These are phyloP conservation scores for Cladosporium halotolerans DNA, from an alignment of 2,329 filamentous ascomycete genomes.

Conservation along the genomic window DNA sequence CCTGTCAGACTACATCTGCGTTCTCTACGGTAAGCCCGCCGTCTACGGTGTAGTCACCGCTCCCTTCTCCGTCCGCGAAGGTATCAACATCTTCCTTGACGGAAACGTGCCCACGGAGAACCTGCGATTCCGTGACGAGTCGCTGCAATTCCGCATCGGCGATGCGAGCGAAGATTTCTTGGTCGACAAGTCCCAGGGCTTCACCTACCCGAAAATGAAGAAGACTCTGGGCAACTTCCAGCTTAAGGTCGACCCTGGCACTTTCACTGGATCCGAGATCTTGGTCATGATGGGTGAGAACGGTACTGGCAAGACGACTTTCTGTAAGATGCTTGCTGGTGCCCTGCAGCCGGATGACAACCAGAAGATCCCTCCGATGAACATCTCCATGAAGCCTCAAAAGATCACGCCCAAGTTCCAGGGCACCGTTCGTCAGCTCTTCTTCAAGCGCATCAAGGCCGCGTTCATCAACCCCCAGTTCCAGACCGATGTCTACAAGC, in stretches of 20 bases:
- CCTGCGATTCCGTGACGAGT: conserved; percentile 95
- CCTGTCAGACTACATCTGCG: conserved; percentile 96
- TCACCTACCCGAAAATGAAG: conserved; percentile 82
- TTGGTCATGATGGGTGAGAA: conserved; percentile 99
- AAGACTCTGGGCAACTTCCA: conserved; percentile 89
- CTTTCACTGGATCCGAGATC: conserved; percentile 97
- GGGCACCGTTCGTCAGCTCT: conserved; percentile 92
- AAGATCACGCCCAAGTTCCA: conserved; percentile 98
- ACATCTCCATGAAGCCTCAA: conserved; percentile 98
- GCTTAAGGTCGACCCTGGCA: conserved; percentile 70
- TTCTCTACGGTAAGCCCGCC: conserved; percentile 90
- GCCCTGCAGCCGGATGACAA: conserved; percentile 82
- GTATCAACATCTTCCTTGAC: conserved; percentile 98
- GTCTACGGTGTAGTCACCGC: conserved; percentile 97
- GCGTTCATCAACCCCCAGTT: conserved; percentile 96
- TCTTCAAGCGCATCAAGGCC: conserved; percentile 99
- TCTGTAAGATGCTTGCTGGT: conserved; percentile 92
- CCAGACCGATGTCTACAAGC: conserved; percentile 99
- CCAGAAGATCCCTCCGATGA: conserved; percentile 79
- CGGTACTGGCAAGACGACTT: conserved; percentile 98
- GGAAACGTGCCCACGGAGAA: conserved; percentile 98
- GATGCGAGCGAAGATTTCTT: conserved; percentile 86
- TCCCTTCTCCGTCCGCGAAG: conserved; percentile 92
- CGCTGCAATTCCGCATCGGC: conserved; percentile 86
- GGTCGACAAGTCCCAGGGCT: conserved; percentile 75